Percentiles rank a stretch among this genome's conserved stretches.
phyloP scores from a whole-genome alignment of 2,329 filamentous ascomycete species.

The Ophidiomyces ophidiicola region DNA sequence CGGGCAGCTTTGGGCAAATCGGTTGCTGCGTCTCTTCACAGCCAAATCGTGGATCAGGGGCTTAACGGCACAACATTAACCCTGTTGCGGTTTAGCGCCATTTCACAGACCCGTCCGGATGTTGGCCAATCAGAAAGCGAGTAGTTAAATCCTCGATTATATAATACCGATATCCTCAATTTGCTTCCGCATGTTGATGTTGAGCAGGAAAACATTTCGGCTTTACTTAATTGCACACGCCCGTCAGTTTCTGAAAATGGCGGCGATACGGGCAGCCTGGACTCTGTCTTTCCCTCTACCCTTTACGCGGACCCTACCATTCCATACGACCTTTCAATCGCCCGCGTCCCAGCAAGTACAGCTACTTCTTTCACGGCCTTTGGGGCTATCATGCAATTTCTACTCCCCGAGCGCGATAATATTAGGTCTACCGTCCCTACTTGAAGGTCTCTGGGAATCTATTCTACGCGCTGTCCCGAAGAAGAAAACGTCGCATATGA shows the following conservation, averaged over 20 bases:
- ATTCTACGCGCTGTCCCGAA: slow-evolving; percentile 88
- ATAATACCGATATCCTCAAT: not conserved
- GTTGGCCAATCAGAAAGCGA: slow-evolving; percentile 2
- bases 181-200: not conserved
- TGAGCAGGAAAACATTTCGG: no score
- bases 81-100: slow-evolving; percentile 7
- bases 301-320: slow-evolving; percentile 3
- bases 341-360: slow-evolving; percentile 28
- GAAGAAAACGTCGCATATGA: slow-evolving; percentile 96
- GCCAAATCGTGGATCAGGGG: slow-evolving; percentile 12
- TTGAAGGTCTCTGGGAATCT: slow-evolving; percentile 83
- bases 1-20: not conserved
- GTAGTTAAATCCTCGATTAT: slow-evolving; percentile 1
- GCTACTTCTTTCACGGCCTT: slow-evolving; percentile 49
- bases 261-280: slow-evolving; percentile 5
- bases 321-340: not conserved
- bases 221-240: no score
- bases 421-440: slow-evolving; percentile 52
- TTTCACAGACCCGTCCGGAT: not conserved
- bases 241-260: slow-evolving; percentile 1
- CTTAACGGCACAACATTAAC: slow-evolving; percentile 9
- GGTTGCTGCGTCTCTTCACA: slow-evolving; percentile 5
- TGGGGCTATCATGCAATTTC: slow-evolving; percentile 13
- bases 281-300: slow-evolving; percentile 1
- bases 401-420: slow-evolving; percentile 33